Percentiles rank a stretch among this genome's conserved stretches.
These are phyloP conservation scores for Phialophora chinensis DNA, from an alignment of 2,329 filamentous ascomycete genomes.

Conservation along the genomic window DNA sequence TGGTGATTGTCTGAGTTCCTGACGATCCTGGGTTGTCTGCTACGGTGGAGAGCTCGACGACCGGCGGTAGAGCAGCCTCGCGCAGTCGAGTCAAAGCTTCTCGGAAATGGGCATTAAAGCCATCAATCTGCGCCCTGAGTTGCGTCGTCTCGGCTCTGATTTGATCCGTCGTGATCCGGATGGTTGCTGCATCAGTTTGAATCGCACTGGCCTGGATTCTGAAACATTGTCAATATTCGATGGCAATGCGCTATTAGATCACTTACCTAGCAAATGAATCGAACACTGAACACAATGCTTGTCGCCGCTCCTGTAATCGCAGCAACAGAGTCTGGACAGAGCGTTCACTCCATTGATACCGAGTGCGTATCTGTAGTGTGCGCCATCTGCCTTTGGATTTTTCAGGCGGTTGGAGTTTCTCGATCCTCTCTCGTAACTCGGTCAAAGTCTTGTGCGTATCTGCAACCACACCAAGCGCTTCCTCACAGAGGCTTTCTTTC, in stretches of 20 bases:
- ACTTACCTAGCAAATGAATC: not conserved
- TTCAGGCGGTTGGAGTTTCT: not conserved
- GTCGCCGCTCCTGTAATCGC: not conserved
- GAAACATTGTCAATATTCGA: not conserved
- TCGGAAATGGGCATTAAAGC: not conserved
- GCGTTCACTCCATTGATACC: not conserved
- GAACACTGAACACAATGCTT: not conserved
- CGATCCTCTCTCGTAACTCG: not conserved
- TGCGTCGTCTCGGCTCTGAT: constrained; percentile 1
- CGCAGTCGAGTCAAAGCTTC: not conserved
- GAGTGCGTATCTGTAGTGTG: not conserved
- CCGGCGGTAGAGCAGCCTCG: not conserved
- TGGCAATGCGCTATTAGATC: not conserved
- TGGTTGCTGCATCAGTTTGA: not conserved
- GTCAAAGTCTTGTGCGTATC: not conserved
- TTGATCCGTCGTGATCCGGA: not conserved
- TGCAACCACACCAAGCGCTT: not conserved
- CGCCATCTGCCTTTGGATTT: not conserved
- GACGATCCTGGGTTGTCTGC: not conserved
- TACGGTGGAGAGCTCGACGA: not conserved
- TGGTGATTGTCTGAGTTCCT: not conserved
- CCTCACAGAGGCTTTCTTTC: not conserved
- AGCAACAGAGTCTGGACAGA: not conserved
- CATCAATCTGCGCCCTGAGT: constrained; percentile 1
- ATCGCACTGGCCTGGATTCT: not conserved